Conservation (phyloP, 2,329 filamentous ascomycete species). For the Diaporthe vaccinii region DNA sequence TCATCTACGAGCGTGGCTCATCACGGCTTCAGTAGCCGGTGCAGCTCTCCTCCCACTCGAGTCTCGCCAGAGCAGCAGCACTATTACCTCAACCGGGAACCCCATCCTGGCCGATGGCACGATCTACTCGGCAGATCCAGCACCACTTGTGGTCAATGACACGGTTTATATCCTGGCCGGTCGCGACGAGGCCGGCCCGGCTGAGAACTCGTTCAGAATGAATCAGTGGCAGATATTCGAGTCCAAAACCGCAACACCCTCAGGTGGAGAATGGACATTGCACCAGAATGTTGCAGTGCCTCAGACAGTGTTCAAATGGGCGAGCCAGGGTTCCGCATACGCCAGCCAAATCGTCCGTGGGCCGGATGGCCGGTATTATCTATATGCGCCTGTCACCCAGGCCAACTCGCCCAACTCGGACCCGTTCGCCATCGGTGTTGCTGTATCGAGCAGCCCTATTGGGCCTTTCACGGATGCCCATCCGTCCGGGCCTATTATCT, state of each 20-base stretch:
- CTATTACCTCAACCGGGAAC: conserved; percentile 51
- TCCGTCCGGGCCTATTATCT: conserved; percentile 52
- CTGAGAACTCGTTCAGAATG: conserved; percentile 52
- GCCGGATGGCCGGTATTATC: conserved; percentile 52
- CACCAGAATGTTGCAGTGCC: conserved; percentile 50
- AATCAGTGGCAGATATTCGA: conserved; percentile 55
- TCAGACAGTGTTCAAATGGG: conserved; percentile 52
- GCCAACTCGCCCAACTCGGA: conserved; percentile 47
- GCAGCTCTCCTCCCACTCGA: not conserved
- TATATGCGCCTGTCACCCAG: conserved; percentile 53
- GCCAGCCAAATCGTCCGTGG: conserved; percentile 54
- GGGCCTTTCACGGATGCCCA: conserved; percentile 54
- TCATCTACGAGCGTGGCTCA: conserved; percentile 1
- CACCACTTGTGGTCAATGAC: conserved; percentile 53
- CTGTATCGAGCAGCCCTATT: conserved; percentile 50
- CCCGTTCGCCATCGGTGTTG: conserved; percentile 55
- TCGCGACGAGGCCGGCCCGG: conserved; percentile 49
- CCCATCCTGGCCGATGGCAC: conserved; percentile 54
- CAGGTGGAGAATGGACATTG: conserved; percentile 51
- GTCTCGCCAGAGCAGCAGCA: conserved; percentile 6
- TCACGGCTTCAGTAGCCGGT: not conserved
- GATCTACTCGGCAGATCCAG: conserved; percentile 55
- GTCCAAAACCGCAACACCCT: conserved; percentile 47
- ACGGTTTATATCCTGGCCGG: conserved; percentile 54
- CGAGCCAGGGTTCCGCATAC: conserved; percentile 50